These are phyloP conservation scores for Fusarium multiceps DNA, from an alignment of 2,329 filamentous ascomycete species.

Conservation along the genomic window DNA sequence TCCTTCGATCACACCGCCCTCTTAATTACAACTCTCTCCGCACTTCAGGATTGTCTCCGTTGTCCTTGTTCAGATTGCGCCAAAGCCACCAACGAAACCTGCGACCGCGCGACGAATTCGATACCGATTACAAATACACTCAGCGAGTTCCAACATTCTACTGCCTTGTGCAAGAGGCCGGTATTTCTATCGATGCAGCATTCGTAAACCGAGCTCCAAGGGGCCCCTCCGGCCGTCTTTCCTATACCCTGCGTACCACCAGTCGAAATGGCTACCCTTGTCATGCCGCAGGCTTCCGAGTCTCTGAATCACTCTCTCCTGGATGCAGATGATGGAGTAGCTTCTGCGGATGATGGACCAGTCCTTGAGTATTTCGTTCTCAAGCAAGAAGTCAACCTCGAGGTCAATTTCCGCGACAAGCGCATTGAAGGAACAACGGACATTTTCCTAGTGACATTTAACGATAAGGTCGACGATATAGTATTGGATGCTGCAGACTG, in stretches of 20 bases:
- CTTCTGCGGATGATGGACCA: constrained; percentile 51
- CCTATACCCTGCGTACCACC: constrained; percentile 34
- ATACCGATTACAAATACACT: constrained; percentile 7
- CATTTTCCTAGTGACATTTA: constrained; percentile 77
- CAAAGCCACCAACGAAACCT: constrained; percentile 14
- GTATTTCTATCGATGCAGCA: constrained; percentile 40
- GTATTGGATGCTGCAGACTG: constrained; percentile 72
- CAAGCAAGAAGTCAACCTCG: constrained; percentile 88
- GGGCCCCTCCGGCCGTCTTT: constrained; percentile 44
- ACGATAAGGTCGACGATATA: constrained; percentile 68
- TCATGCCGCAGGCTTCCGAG: constrained; percentile 34
- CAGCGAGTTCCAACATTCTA: constrained; percentile 1
- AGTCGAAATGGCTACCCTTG: constrained; percentile 32
- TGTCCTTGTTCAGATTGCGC: constrained; percentile 33
- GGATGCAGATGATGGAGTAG: constrained; percentile 49
- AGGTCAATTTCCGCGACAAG: constrained; percentile 84
- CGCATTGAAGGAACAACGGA: constrained; percentile 82
- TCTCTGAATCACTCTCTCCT: constrained; percentile 46
- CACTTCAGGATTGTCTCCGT: constrained; percentile 15
- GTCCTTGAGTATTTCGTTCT: constrained; percentile 67
- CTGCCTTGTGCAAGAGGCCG: background rate
- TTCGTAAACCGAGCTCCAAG: constrained; percentile 39
- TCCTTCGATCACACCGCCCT: background rate
- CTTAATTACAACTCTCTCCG: constrained; percentile 3
- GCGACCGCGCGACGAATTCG: constrained; percentile 24